Base-by-base conservation (phyloP, 73 alveolate genomes). In the Paraurostyla sp. region DNA sequence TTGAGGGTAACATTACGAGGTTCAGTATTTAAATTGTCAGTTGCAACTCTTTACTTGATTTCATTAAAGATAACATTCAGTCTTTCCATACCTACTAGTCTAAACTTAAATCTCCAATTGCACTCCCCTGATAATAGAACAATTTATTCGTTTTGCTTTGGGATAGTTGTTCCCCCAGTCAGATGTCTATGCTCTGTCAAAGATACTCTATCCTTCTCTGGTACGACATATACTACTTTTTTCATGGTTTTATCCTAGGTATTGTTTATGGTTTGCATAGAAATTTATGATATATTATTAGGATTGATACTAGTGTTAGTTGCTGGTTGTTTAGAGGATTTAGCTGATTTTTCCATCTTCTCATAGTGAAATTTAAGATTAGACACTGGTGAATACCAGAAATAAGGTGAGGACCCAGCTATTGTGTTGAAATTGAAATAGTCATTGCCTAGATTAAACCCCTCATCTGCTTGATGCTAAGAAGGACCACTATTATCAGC, bases 361-460 rank as follows among this genome's bases (percentile, higher is more conserved):
- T 73, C 86, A 35, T 78, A 40, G 41, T 78, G 69, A 18, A 46
- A 13, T 45, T 69, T 68, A 25, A 83, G 38, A 56, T 54, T 69
- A 11, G 76, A 60, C 7, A 83, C 85, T 0, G 92, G 92, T 0
- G 95, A 90, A 59, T 90, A 90, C 95, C 95, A 90, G 59, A 90
- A 90, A 59, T 65, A 90, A 40, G 95, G 95, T 16, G 92, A 82
- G 49, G 89, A 80, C 22, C 48, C 36, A 22, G 40, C 63, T n/a
- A 82, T 38, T 7, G 35, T 3, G 32, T 27, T 38, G 48, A 41
- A 90, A 83, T 90, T 49, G 65, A 83, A 90, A 23, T 23, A 1
- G 40, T 32, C 80, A 1, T 85, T 59, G 33, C 49, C 49, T 22
- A 41, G 46, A 22, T 71, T 42, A 23, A 25, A 32, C 29, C 46